Percentiles rank a stretch among this genome's conserved stretches.
Conservation (phyloP, 1,284 basidiomycete species). For the Vanrija humicola region DNA sequence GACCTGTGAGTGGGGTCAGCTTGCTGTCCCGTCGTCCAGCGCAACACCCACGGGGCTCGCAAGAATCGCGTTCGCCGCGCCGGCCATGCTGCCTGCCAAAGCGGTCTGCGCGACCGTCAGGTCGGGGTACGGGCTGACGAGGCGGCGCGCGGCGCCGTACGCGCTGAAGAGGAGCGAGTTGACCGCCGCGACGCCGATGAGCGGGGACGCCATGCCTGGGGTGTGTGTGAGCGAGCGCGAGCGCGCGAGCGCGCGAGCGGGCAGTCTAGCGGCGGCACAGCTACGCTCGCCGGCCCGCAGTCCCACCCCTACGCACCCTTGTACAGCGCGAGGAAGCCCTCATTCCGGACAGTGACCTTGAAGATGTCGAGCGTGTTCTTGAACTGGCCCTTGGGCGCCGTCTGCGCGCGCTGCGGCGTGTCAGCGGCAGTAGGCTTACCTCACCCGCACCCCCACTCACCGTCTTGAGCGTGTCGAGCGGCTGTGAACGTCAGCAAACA, state of each 20-base stretch:
- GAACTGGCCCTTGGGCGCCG: slow-evolving; percentile 55
- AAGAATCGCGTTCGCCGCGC: slow-evolving; percentile 79
- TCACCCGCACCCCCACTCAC: slow-evolving; percentile 48
- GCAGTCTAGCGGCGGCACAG: no score
- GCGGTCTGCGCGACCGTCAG: slow-evolving; percentile 75
- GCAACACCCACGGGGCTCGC: slow-evolving; percentile 67
- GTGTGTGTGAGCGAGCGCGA: not conserved
- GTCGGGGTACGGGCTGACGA: slow-evolving; percentile 82
- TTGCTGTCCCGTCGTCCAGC: not conserved
- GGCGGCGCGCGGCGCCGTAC: slow-evolving; percentile 72
- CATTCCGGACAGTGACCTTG: slow-evolving; percentile 71
- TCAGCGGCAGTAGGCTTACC: not conserved
- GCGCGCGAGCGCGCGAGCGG: no score
- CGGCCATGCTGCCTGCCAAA: slow-evolving; percentile 82
- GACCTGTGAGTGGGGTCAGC: slow-evolving; percentile 27
- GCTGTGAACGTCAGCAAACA: slow-evolving; percentile 21
- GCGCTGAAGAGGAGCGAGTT: slow-evolving; percentile 93
- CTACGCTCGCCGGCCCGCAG: not conserved
- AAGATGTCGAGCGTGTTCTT: slow-evolving; percentile 91
- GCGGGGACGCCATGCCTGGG: slow-evolving; percentile 62
- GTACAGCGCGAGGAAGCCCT: slow-evolving; percentile 85
- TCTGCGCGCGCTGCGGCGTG: slow-evolving; percentile 49
- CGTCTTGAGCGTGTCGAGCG: slow-evolving; percentile 75
- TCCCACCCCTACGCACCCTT: slow-evolving; percentile 59
- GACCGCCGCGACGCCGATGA: slow-evolving; percentile 92